These are phyloP conservation scores for Magnusiomyces suaveolens DNA, from an alignment of 1,139 yeast genomes.

Conservation along the genomic window DNA sequence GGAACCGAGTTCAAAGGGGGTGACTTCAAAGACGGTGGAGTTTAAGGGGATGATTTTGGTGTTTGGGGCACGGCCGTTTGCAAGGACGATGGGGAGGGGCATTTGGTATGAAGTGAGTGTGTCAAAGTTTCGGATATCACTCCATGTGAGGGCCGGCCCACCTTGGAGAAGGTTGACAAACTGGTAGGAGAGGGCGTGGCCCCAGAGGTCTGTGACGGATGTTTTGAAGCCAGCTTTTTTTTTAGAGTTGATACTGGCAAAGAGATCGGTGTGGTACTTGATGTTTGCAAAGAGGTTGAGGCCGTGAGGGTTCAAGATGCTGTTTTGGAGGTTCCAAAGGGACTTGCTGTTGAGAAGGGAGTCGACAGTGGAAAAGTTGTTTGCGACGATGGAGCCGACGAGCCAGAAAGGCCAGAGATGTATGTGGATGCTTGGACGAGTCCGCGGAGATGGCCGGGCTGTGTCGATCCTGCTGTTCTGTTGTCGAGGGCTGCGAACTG, in stretches of 20 bases:
- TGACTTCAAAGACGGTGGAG: conserved; percentile 75
- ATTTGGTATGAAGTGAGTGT: conserved; percentile 41
- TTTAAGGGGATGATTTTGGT: conserved; percentile 41
- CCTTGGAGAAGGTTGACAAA: conserved; percentile 44
- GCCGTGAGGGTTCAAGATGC: conserved; percentile 64
- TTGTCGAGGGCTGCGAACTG: conserved; percentile 62
- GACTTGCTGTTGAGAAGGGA: conserved; percentile 52
- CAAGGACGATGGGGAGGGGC: conserved; percentile 85
- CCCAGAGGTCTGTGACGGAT: conserved; percentile 88
- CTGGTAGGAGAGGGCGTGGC: conserved; percentile 72
- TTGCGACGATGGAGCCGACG: conserved; percentile 67
- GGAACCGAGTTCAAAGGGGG: conserved; percentile 73
- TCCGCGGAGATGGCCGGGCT: conserved; percentile 64
- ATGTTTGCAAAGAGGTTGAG: conserved; percentile 40
- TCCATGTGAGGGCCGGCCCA: conserved; percentile 61
- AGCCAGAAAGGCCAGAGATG: conserved; percentile 73
- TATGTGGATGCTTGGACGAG: conserved; percentile 65
- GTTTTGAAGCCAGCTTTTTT: conserved; percentile 66
- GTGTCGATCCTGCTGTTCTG: conserved; percentile 47
- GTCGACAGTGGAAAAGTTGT: conserved; percentile 70
- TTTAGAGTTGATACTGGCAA: conserved; percentile 50
- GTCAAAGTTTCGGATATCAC: conserved; percentile 43
- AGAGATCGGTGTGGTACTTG: conserved; percentile 45
- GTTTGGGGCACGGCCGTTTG: conserved; percentile 77
- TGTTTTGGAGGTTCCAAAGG: conserved; percentile 59